Conservation (phyloP, 2,329 filamentous ascomycete genomes). For the Hirsutella rhossiliensis region DNA sequence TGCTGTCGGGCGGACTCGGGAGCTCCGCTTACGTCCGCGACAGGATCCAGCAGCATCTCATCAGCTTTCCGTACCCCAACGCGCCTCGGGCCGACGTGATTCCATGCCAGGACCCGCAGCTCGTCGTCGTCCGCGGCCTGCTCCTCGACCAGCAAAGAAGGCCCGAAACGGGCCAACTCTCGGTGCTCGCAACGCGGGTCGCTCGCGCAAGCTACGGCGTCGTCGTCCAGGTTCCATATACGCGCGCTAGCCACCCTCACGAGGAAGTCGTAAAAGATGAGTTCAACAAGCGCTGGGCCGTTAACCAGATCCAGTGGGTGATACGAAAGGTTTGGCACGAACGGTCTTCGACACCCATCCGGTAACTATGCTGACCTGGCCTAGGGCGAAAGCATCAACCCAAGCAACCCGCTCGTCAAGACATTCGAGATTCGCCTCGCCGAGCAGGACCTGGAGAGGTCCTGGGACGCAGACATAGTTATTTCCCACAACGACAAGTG, state of each 20-base stretch:
- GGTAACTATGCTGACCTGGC: not conserved
- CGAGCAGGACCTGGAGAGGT: slow-evolving; percentile 17
- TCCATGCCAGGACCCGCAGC: slow-evolving; percentile 37
- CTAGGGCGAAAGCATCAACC: slow-evolving; percentile 27
- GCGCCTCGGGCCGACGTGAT: slow-evolving; percentile 24
- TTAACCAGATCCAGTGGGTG: slow-evolving; percentile 30
- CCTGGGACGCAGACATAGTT: slow-evolving; percentile 26
- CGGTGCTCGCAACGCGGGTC: slow-evolving; percentile 29
- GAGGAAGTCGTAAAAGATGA: slow-evolving; percentile 22
- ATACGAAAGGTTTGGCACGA: slow-evolving; percentile 23
- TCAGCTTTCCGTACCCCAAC: slow-evolving; percentile 19
- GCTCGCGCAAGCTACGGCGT: slow-evolving; percentile 31
- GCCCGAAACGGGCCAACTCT: slow-evolving; percentile 23
- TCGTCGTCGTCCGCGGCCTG: slow-evolving; percentile 41
- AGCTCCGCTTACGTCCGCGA: slow-evolving; percentile 34
- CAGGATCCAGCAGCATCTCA: slow-evolving; percentile 24
- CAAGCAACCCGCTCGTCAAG: slow-evolving; percentile 19
- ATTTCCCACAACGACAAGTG: slow-evolving; percentile 24
- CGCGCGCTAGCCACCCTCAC: slow-evolving; percentile 20
- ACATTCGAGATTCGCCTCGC: slow-evolving; percentile 22
- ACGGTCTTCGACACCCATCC: not conserved
- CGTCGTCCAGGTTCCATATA: slow-evolving; percentile 23
- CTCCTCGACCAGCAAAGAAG: slow-evolving; percentile 38
- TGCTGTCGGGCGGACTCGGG: slow-evolving; percentile 32
- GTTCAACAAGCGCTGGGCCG: slow-evolving; percentile 22